phyloP scores from a whole-genome alignment of 371 early-diverging fungal genomes.

The Entomophthora muscae region DNA sequence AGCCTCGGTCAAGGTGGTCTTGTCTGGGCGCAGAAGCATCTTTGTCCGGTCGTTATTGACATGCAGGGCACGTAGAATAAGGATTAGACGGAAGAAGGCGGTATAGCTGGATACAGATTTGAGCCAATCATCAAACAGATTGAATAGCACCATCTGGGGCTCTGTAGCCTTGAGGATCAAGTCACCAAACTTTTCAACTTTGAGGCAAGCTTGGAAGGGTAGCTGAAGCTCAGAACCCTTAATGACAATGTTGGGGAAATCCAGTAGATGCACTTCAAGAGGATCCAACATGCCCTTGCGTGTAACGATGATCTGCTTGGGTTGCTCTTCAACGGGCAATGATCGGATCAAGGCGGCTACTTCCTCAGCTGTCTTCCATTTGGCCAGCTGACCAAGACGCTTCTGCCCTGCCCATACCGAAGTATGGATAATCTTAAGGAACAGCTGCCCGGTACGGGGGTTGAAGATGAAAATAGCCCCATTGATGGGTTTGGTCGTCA shows the following conservation, averaged over 20 bases:
- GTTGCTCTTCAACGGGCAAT: conserved; percentile 95
- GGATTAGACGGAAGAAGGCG: conserved; percentile 90
- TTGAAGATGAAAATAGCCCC: conserved; percentile 98
- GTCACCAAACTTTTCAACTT: conserved; percentile 97
- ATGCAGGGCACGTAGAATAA: conserved; percentile 91
- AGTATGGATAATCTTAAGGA: conserved; percentile 97
- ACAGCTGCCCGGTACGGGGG: conserved; percentile 95
- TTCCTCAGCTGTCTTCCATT: conserved; percentile 99
- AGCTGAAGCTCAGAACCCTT: conserved; percentile 92
- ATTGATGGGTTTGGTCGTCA: conserved; percentile 96
- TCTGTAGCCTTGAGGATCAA: conserved; percentile 93
- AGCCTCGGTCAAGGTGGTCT: conserved; percentile 78
- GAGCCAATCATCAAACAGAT: conserved; percentile 92
- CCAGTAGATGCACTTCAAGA: conserved; percentile 82
- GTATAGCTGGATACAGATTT: conserved; percentile 88
- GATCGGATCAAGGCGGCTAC: conserved; percentile 97
- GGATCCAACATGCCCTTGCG: conserved; percentile 99
- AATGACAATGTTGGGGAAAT: conserved; percentile 97
- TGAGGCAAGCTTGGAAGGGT: conserved; percentile 93
- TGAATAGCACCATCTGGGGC: conserved; percentile 86
- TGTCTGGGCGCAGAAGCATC: conserved; percentile 86
- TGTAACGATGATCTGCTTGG: conserved; percentile 95
- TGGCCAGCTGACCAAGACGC: conserved; percentile 93
- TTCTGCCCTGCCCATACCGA: conserved; percentile 98
- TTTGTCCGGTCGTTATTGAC: conserved; percentile 93